These are phyloP conservation scores for Boletus subluridellus DNA, from an alignment of 1,284 basidiomycete species.

Conservation along the genomic window DNA sequence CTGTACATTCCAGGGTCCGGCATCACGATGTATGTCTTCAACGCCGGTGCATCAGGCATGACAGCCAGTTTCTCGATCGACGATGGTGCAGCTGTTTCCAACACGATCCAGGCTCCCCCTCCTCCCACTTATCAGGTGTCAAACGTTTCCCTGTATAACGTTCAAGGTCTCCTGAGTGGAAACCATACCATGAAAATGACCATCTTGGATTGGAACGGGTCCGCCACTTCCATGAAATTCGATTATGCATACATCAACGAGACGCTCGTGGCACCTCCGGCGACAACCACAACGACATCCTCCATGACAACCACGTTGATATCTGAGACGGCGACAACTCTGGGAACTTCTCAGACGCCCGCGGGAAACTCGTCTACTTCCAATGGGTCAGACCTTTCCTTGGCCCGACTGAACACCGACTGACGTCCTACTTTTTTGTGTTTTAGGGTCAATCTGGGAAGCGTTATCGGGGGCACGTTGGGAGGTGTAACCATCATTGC, in stretches of 20 bases:
- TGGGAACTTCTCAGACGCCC: neutral
- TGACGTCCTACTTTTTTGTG: slow-evolving; percentile 1
- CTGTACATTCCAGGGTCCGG: slow-evolving; percentile 19
- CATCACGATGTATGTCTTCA: slow-evolving; percentile 29
- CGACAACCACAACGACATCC: slow-evolving; percentile 4
- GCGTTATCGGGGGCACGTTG: slow-evolving; percentile 17
- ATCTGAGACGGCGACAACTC: neutral
- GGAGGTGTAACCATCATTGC: slow-evolving; percentile 13
- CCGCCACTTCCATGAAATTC: slow-evolving; percentile 26
- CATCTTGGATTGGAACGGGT: slow-evolving; percentile 22
- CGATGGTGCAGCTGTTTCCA: slow-evolving; percentile 1
- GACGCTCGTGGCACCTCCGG: slow-evolving; percentile 12
- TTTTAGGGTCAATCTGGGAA: slow-evolving; percentile 15
- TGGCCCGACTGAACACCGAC: neutral
- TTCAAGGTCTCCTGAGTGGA: slow-evolving; percentile 16
- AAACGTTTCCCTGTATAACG: slow-evolving; percentile 19
- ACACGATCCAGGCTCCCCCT: slow-evolving; percentile 8
- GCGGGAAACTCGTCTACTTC: neutral
- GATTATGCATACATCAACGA: slow-evolving; percentile 29
- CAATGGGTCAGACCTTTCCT: slow-evolving; percentile 10
- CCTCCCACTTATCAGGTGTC: slow-evolving; percentile 20
- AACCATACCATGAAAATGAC: slow-evolving; percentile 27
- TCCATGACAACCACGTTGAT: slow-evolving; percentile 4
- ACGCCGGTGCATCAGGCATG: slow-evolving; percentile 21
- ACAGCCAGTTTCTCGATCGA: slow-evolving; percentile 25